Evolutionary conservation across 345 rosid species (phyloP), one percentile per base, ranked within the genome.

Genomic region (Draba incana): DNA sequence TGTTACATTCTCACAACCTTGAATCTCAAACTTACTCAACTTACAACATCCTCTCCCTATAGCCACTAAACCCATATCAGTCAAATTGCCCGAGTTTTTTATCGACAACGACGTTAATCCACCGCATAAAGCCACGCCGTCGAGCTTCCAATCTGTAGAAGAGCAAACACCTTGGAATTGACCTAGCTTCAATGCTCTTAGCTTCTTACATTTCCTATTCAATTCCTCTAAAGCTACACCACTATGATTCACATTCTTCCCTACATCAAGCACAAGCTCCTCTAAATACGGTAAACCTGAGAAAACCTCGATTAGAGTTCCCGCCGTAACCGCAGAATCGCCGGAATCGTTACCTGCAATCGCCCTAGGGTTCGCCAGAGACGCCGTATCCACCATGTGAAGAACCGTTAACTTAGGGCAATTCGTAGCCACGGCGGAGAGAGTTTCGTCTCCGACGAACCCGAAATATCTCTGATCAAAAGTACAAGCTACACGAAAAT

Each of bases 391-490:
- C 0, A 69, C 92, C 47, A 94, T 72, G 64, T 91, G 92, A 11
- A 91, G 86, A 56, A 85, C 61, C 50, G 81, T 72, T 13, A 94
- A 12, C 15, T 62, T 80, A 11, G 93, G 90, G 30, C 98, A 94
- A 50, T 84, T 88, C 1, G 54, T 44, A 2, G 92, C 82, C 0
- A 91, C 69, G 7, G 87, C 86, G 15, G 79, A 73, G 70, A 91
- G 76, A 31, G 96, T 86, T 64, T 84, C 92, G 50, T 91, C 97
- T 3, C 86, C 92, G 2, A 88, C 84, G 67, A 80, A 94, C 1
- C 90, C 98, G 5, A 79, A 52, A 82, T 84, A 89, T 43, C 93
- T 77, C 0, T 88, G 93, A 77, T 91, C 96, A 57, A 94, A 94
- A 28, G 76, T 84, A 33, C 97, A 91, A 15, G 86, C 97, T 11